Conservation (phyloP, 2,329 filamentous ascomycete species). For the Aspergillus tubingensis region DNA sequence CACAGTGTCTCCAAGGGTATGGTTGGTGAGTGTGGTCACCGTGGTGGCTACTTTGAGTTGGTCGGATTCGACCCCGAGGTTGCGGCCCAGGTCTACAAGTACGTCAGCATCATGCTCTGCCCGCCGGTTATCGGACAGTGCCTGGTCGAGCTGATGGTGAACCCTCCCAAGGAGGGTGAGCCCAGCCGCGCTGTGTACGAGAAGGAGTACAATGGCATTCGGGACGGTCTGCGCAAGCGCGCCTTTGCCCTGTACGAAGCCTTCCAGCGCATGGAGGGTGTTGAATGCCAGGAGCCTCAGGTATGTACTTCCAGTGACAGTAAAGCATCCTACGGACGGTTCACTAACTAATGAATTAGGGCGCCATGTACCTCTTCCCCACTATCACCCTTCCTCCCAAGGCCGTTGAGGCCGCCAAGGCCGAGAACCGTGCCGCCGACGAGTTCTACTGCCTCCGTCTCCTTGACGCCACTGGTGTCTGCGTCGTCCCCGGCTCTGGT, state of each 20-base stretch:
- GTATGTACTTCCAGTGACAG: slow-evolving; percentile 39
- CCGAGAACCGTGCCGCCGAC: slow-evolving; percentile 74
- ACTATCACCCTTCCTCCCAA: slow-evolving; percentile 78
- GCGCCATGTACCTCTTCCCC: slow-evolving; percentile 98
- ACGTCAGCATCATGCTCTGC: slow-evolving; percentile 95
- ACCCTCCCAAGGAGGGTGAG: slow-evolving; percentile 81
- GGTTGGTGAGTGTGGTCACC: slow-evolving; percentile 97
- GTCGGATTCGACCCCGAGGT: slow-evolving; percentile 84
- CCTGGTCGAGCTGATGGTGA: slow-evolving; percentile 96
- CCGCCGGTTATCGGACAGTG: slow-evolving; percentile 95
- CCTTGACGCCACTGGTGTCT: slow-evolving; percentile 91
- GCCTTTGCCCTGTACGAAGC: slow-evolving; percentile 85
- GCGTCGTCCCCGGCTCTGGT: slow-evolving; percentile 86
- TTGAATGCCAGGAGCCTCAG: slow-evolving; percentile 81
- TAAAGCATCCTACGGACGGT: neutral
- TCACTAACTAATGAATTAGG: slow-evolving; percentile 52
- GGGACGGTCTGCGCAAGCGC: slow-evolving; percentile 72
- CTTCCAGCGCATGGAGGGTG: slow-evolving; percentile 93
- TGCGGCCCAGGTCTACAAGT: slow-evolving; percentile 95
- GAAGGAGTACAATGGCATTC: slow-evolving; percentile 82
- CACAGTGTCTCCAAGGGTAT: slow-evolving; percentile 97
- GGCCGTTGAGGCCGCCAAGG: slow-evolving; percentile 72
- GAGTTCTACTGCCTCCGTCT: slow-evolving; percentile 93
- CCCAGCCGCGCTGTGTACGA: slow-evolving; percentile 82
- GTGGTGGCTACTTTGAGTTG: slow-evolving; percentile 96